These are phyloP conservation scores for Sarocladiaceae sp. DNA, from an alignment of 2,329 filamentous ascomycete species.

Conservation along the genomic window DNA sequence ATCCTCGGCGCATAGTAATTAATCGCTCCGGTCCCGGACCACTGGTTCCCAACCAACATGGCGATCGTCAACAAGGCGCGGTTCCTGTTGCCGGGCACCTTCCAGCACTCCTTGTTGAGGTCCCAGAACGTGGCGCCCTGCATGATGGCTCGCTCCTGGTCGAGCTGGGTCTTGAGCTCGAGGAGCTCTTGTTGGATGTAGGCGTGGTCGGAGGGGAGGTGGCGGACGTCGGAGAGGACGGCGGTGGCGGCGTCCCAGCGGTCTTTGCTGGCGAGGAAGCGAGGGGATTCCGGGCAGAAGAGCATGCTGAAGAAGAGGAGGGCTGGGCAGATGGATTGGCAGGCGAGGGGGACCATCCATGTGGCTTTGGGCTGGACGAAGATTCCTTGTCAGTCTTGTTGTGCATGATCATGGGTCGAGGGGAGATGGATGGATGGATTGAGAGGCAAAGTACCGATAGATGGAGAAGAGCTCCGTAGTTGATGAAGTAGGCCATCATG, in stretches of 20 bases:
- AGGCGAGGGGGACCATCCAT: conserved; percentile 51
- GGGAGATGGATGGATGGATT: background rate
- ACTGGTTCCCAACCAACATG: conserved; percentile 19
- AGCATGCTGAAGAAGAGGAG: conserved; percentile 48
- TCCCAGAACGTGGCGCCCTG: conserved; percentile 12
- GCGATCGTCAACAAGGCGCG: conserved; percentile 18
- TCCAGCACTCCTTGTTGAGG: conserved; percentile 15
- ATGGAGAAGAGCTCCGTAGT: conserved; percentile 42
- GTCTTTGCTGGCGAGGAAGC: conserved; percentile 53
- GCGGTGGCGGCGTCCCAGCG: conserved; percentile 41
- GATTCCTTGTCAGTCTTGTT: background rate
- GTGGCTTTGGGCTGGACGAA: conserved; percentile 16
- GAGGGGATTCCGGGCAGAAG: conserved; percentile 53
- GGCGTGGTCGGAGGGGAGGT: conserved; percentile 27
- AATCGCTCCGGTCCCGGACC: conserved; percentile 23
- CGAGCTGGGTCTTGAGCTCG: conserved; percentile 22
- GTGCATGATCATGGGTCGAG: too few species aligned
- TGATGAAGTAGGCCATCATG: conserved; percentile 48
- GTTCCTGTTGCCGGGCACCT: conserved; percentile 16
- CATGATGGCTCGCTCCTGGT: conserved; percentile 19
- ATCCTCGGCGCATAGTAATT: conserved; percentile 59
- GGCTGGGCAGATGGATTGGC: conserved; percentile 50
- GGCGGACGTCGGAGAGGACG: conserved; percentile 27
- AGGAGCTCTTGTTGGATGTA: conserved; percentile 29
- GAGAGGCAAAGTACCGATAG: conserved; percentile 14